Evolutionary conservation across 352 stramenopile species (phyloP), one percentile per base, ranked within the genome.

Genomic region (Phytophthora syringae): DNA sequence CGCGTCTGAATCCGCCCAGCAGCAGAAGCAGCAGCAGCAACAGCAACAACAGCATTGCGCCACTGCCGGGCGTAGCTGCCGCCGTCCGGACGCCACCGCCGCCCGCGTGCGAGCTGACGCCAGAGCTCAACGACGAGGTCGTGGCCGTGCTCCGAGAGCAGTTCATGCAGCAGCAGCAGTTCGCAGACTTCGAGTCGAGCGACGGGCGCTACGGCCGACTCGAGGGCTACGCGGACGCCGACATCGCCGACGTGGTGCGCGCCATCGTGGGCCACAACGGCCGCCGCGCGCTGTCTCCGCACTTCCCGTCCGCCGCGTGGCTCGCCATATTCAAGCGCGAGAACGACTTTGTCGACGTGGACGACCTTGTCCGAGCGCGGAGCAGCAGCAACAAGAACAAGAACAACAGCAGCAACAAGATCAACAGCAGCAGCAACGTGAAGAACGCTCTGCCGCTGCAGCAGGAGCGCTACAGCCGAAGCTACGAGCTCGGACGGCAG

Each of bases 191-290:
- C 36, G 47, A 72, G 18, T 49, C 37, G 1, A 36, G 42, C n/a
- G 60, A 70, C 24, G 52, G 64, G 20, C 62, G 64, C 28, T 65
- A 64, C 48, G 16, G 47, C 21, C 57, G 61, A 50, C 47, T 73
- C 72, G 72, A 76, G 51, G 71, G 73, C 28, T 81, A 78, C 61
- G 58, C 71, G 21, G 65, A 81, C 54, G 65, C 42, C 34, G 80
- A 92, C 65, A 84, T 92, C 44, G 71, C 69, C 20, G 79, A 84
- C 55, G 79, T 89, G n/a, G 79, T 83, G 48, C 83, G 83, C n/a
- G 63, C 75, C 24, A 75, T 92, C 53, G 77, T 76, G 10, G 68
- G 77, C 24, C 69, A 74, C 24, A 77, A 79, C 37, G 76, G 73
- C 10, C 71, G 69, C 10, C 70, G 76, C 12, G 32, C 64, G 7